Evolutionary conservation across 129 eudicot genomes (phyloP).

Genomic region (Ambrosia artemisiifolia): DNA sequence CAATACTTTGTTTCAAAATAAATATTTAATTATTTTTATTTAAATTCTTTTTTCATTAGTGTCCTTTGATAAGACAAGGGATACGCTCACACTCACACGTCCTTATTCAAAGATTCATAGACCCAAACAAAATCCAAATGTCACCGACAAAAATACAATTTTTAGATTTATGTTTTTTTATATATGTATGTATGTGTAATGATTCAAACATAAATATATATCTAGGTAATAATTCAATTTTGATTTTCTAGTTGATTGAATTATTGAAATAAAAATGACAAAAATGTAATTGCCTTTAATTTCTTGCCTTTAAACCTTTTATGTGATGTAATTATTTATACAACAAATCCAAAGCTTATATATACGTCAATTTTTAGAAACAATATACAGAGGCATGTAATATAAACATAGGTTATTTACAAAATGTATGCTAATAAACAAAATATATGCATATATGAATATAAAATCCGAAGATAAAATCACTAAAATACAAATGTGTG

Average conservation of each 20-base stretch:
- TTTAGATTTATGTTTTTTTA: not conserved
- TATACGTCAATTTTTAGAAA: too few species aligned
- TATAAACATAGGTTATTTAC: too few species aligned
- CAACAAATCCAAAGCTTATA: too few species aligned
- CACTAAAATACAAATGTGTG: not conserved
- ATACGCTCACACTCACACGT: slow-evolving; percentile 17
- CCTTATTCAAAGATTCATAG: slow-evolving; percentile 2
- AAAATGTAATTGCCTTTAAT: too few species aligned
- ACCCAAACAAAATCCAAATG: slow-evolving; percentile 14
- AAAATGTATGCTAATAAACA: too few species aligned
- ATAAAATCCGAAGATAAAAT: not conserved
- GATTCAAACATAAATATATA: too few species aligned
- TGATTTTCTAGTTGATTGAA: too few species aligned
- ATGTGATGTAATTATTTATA: too few species aligned
- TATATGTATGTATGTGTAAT: not conserved
- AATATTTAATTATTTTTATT: slow-evolving; percentile 2
- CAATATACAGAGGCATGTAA: too few species aligned
- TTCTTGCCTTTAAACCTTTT: too few species aligned
- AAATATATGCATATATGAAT: not conserved
- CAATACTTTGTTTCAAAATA: not conserved
- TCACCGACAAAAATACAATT: slow-evolving; percentile 19
- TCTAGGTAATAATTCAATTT: too few species aligned
- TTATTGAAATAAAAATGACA: too few species aligned
- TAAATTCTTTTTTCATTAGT: not conserved
- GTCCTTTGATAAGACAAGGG: slow-evolving; percentile 16